Conservation (phyloP, 805 yeast species). For the Monosporozyma yasuniensis region DNA sequence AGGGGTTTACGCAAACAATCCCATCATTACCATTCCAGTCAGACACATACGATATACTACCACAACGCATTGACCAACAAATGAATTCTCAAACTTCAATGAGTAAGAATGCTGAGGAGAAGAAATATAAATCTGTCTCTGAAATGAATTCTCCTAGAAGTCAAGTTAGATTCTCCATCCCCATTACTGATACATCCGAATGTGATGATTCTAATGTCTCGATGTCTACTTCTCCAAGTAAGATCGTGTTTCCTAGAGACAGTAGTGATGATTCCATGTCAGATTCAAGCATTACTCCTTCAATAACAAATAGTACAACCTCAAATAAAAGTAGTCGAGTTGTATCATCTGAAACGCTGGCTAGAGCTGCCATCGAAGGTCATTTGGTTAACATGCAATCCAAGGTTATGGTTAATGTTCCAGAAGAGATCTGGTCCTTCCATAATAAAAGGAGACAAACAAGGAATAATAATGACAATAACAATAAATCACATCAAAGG, state of each 20-base stretch:
- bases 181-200: conserved; percentile 7
- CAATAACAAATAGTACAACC: not conserved
- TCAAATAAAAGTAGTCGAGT: not conserved
- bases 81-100: not conserved
- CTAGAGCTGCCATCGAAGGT: conserved; percentile 4
- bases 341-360: not conserved
- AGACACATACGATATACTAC: not conserved
- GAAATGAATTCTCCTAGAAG: conserved; percentile 10
- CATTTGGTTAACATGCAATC: conserved; percentile 24
- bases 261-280: not conserved
- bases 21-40: not conserved
- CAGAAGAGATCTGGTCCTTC: conserved; percentile 25
- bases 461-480: not conserved
- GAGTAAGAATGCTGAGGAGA: not conserved
- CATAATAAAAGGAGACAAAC: conserved; percentile 12
- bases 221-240: conserved; percentile 18
- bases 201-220: conserved; percentile 1
- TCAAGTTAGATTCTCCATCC: conserved; percentile 28
- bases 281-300: not conserved
- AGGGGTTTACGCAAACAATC: not conserved
- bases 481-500: not conserved
- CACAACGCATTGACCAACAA: not conserved
- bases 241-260: conserved; percentile 24
- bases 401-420: conserved; percentile 25
- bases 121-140: conserved; percentile 2